A percentile compares a stretch with the other conserved stretches of the same genome.
phyloP scores from a whole-genome alignment of 352 stramenopile genomes.

The Aphanomyces euteiches region DNA sequence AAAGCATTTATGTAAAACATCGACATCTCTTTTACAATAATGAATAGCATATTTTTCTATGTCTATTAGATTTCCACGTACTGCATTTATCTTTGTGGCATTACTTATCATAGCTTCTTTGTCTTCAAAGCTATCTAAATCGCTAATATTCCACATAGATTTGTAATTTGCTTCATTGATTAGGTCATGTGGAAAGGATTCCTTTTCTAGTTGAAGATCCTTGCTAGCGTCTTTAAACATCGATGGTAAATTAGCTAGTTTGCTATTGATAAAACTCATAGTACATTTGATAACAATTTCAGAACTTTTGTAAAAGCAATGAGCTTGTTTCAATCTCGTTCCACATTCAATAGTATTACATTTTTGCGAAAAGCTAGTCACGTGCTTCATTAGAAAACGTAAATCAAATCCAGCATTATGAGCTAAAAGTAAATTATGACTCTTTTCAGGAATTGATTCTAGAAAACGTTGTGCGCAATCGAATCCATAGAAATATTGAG shows the following conservation, averaged over 20 bases:
- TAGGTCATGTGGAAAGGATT: constrained; percentile 31
- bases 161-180: constrained; percentile 29
- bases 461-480: constrained; percentile 27
- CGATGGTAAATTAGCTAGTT: constrained; percentile 15
- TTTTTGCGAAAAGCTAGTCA: constrained; percentile 14
- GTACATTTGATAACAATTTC: constrained; percentile 24
- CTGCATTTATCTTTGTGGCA: constrained; percentile 28
- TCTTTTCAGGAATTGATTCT: constrained; percentile 19
- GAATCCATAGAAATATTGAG: constrained; percentile 30
- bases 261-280: constrained; percentile 24
- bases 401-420: constrained; percentile 32
- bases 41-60: constrained; percentile 25
- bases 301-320: constrained; percentile 24
- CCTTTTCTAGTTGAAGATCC: constrained; percentile 25
- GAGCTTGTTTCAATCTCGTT: constrained; percentile 25
- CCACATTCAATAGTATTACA: constrained; percentile 30
- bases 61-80: constrained; percentile 14
- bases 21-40: constrained; percentile 31
- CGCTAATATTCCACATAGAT: constrained; percentile 9
- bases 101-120: constrained; percentile 23
- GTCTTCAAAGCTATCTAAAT: constrained; percentile 25
- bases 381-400: constrained; percentile 30
- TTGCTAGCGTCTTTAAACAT: constrained; percentile 29
- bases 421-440: constrained; percentile 25
- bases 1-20: constrained; percentile 29